A percentile compares a stretch with the other conserved stretches of the same genome.
phyloP scores from a whole-genome alignment of 352 stramenopile genomes.

The Globisporangium nodosum region DNA sequence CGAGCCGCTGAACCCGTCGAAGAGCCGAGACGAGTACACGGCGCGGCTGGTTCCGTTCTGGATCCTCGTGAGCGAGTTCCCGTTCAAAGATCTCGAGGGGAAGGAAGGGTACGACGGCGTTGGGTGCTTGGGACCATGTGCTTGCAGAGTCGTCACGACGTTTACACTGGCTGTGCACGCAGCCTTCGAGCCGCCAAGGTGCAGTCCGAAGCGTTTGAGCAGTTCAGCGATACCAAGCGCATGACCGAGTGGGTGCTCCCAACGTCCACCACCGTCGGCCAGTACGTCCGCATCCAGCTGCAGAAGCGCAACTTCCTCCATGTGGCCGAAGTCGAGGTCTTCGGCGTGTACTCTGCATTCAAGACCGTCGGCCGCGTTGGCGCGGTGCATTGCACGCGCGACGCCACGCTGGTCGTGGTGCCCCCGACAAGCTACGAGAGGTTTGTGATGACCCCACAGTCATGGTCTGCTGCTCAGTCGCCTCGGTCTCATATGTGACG shows the following conservation, averaged over 20 bases:
- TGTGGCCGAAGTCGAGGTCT: constrained; percentile 89
- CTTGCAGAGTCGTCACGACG: too few relatives aligned
- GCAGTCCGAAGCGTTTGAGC: constrained; percentile 69
- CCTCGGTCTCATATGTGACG: neutral
- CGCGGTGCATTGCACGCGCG: constrained; percentile 74
- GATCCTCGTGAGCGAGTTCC: constrained; percentile 89
- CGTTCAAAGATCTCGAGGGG: constrained; percentile 77
- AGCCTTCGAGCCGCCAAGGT: constrained; percentile 80
- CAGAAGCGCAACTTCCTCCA: constrained; percentile 88
- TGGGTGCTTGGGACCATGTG: neutral
- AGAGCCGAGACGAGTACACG: constrained; percentile 70
- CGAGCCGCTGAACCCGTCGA: constrained; percentile 71
- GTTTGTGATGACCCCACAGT: constrained; percentile 17
- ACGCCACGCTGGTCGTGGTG: constrained; percentile 87
- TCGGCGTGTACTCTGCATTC: constrained; percentile 83
- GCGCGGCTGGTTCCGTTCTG: constrained; percentile 88
- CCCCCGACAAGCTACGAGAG: constrained; percentile 53
- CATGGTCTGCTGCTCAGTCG: neutral
- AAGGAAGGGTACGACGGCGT: constrained; percentile 45
- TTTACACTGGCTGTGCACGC: neutral
- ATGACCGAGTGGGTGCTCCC: constrained; percentile 89
- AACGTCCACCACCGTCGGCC: constrained; percentile 69
- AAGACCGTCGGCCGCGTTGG: constrained; percentile 81
- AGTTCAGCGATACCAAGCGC: constrained; percentile 70
- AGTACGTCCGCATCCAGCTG: constrained; percentile 85